These are phyloP conservation scores for Beta vulgaris DNA, from an alignment of 148 eudicot genomes.

Conservation along the genomic window DNA sequence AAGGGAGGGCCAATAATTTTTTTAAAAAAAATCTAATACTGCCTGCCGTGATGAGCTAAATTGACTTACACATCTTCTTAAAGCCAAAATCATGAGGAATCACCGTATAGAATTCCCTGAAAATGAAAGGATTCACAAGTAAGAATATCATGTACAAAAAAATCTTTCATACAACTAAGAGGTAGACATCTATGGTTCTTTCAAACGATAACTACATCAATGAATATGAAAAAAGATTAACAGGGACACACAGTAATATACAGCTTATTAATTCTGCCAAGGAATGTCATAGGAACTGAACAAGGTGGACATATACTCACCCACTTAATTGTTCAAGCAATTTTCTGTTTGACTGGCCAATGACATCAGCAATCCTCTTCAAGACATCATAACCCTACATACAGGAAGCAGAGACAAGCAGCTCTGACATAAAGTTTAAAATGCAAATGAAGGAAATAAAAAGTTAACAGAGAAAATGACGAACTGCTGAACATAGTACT, in stretches of 20 bases:
- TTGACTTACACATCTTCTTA: conserved; percentile 82
- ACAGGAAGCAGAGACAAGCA: conserved; percentile 14
- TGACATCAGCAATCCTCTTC: conserved; percentile 85
- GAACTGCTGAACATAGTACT: neutral
- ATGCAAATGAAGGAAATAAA: neutral
- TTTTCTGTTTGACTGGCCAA: conserved; percentile 56
- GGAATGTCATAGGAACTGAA: conserved; percentile 1
- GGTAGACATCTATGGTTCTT: too few species aligned
- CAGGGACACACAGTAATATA: neutral
- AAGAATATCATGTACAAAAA: neutral
- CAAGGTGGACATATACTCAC: conserved; percentile 33
- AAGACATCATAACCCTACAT: conserved; percentile 85
- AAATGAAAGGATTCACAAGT: conserved; percentile 22
- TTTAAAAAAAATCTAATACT: neutral
- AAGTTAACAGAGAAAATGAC: neutral
- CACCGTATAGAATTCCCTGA: conserved; percentile 90
- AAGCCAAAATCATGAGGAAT: conserved; percentile 99
- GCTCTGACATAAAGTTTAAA: neutral
- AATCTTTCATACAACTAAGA: neutral
- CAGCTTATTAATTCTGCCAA: neutral
- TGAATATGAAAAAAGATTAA: conserved; percentile 2
- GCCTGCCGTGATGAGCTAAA: neutral
- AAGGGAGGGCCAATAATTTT: neutral
- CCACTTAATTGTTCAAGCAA: conserved; percentile 87
- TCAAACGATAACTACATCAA: neutral